These are phyloP conservation scores for Chaetomiaceae sp. DNA, from an alignment of 2,329 filamentous ascomycete species.

Conservation along the genomic window DNA sequence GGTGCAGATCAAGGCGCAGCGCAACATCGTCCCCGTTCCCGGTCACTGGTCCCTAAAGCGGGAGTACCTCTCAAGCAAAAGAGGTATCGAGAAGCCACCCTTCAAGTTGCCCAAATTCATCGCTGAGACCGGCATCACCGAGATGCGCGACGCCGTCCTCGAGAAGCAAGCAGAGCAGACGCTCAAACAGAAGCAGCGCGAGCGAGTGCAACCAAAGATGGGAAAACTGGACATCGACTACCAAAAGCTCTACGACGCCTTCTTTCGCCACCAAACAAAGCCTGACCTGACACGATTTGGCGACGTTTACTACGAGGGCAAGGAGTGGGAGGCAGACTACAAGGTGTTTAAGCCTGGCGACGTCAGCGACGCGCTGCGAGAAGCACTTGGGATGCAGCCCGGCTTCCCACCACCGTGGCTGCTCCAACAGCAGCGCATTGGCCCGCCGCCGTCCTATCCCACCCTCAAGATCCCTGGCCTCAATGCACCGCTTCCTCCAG, in stretches of 20 bases:
- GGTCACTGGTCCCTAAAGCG: conserved; percentile 93
- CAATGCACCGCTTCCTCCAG: conserved; percentile 85
- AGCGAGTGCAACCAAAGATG: conserved; percentile 91
- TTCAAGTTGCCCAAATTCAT: conserved; percentile 95
- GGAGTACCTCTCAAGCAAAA: conserved; percentile 94
- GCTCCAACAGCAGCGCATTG: conserved; percentile 91
- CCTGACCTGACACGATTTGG: conserved; percentile 89
- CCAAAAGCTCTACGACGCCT: conserved; percentile 95
- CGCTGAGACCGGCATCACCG: conserved; percentile 90
- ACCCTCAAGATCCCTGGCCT: conserved; percentile 91
- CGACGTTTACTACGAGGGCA: conserved; percentile 99
- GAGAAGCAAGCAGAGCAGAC: conserved; percentile 92
- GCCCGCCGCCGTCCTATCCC: conserved; percentile 89
- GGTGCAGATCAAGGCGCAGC: conserved; percentile 89
- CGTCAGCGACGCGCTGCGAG: conserved; percentile 79
- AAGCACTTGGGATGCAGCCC: conserved; percentile 88
- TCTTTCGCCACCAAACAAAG: conserved; percentile 97
- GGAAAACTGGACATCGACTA: conserved; percentile 98
- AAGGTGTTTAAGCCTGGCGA: conserved; percentile 87
- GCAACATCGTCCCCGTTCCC: conserved; percentile 93
- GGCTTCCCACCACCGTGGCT: conserved; percentile 94
- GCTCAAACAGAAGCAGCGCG: conserved; percentile 91
- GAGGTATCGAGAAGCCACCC: conserved; percentile 90
- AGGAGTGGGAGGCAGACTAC: conserved; percentile 94
- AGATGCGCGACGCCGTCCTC: conserved; percentile 94